phyloP scores from a whole-genome alignment of 768 basidiomycete species.

The Suillus occidentalis region DNA sequence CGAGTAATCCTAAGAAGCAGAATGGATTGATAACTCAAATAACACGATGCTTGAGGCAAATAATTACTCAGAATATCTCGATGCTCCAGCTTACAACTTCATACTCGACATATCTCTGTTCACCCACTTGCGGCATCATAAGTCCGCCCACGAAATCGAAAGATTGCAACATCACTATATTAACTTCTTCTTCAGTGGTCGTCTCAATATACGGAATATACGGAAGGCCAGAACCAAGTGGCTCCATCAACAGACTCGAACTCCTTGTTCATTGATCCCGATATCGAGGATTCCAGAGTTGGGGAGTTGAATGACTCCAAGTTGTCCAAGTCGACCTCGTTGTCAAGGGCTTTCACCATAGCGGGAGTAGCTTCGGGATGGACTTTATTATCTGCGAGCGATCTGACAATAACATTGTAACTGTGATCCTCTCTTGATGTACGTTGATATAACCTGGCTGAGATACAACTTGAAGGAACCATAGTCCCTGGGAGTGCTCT shows the following conservation, averaged over 20 bases:
- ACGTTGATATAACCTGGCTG: background rate
- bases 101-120: background rate
- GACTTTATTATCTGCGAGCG: background rate
- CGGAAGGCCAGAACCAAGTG: background rate
- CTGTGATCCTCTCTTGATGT: background rate
- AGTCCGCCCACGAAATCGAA: background rate
- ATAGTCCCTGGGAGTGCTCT: background rate
- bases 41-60: background rate
- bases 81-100: background rate
- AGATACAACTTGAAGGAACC: background rate
- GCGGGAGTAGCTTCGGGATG: conserved; percentile 17
- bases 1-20: background rate
- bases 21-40: background rate
- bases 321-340: background rate
- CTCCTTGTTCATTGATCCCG: too few relatives aligned
- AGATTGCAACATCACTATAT: background rate
- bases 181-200: background rate
- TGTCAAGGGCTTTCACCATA: background rate
- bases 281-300: background rate
- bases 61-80: background rate
- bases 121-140: background rate
- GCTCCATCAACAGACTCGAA: background rate
- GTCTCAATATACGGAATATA: background rate
- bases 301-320: too few relatives aligned
- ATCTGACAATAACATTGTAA: background rate